A percentile compares a stretch with the other conserved stretches of the same genome.
These are phyloP conservation scores for Pelargonium myrrhifolium DNA, from an alignment of 441 rosid genomes.

Conservation along the genomic window DNA sequence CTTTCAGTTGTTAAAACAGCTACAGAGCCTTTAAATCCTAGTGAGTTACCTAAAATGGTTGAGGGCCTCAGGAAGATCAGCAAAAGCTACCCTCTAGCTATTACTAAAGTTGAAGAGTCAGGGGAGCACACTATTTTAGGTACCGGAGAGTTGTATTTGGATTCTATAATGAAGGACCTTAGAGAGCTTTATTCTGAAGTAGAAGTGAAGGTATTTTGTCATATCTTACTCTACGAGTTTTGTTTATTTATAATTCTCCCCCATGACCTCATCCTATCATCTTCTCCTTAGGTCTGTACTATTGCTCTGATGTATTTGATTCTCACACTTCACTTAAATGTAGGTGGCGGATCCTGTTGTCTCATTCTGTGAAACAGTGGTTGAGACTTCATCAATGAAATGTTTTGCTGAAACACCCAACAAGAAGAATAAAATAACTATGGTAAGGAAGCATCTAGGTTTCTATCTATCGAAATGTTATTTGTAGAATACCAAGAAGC, in stretches of 20 bases:
- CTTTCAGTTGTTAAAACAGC: slow-evolving; percentile 96
- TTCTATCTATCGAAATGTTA: slow-evolving; percentile 14
- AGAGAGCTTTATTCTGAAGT: slow-evolving; percentile 97
- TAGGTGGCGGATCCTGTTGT: slow-evolving; percentile 97
- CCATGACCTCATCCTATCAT: neutral
- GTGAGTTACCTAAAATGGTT: slow-evolving; percentile 99
- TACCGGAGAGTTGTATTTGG: slow-evolving; percentile 90
- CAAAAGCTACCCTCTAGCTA: slow-evolving; percentile 95
- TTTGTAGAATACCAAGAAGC: slow-evolving; percentile 1
- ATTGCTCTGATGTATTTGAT: neutral
- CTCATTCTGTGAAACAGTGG: slow-evolving; percentile 95
- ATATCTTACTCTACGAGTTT: slow-evolving; percentile 9
- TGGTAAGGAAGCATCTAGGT: slow-evolving; percentile 39
- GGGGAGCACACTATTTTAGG: slow-evolving; percentile 98
- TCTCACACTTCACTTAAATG: slow-evolving; percentile 18
- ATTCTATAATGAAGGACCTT: slow-evolving; percentile 96
- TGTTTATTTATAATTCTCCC: slow-evolving; percentile 9
- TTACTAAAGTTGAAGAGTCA: slow-evolving; percentile 93
- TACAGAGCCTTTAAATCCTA: slow-evolving; percentile 94
- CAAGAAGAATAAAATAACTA: slow-evolving; percentile 92
- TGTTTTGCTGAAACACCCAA: slow-evolving; percentile 97
- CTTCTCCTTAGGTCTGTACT: neutral
- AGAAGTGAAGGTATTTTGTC: slow-evolving; percentile 75
- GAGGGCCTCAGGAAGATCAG: slow-evolving; percentile 98
- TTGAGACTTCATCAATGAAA: slow-evolving; percentile 93